Evolutionary conservation across 352 stramenopile genomes (phyloP), one percentile per base, ranked within the genome.

Genomic region (Phytopythium boreale): DNA sequence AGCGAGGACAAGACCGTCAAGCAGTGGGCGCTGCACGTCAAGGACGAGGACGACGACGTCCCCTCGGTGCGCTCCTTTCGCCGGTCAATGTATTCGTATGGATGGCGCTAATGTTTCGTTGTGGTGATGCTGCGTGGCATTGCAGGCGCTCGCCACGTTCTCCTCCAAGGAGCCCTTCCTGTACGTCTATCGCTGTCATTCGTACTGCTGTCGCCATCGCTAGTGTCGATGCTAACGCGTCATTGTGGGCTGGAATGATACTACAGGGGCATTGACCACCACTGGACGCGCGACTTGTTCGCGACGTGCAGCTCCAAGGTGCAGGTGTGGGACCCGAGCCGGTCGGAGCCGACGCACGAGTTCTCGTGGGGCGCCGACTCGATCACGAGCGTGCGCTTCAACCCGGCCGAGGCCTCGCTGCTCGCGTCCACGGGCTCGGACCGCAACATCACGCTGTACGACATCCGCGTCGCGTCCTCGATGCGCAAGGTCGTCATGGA

Each of bases 1-100:
- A 97, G 94, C 69, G 94, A 98, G 74, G 96, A 99, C 77, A 97
- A 97, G 62, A 95, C 90, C 2, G 90, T 99, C 59, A 98, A 98
- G 76, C 87, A 95, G 64, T 99, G 89, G 88, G 69, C 79, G 36
- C 68, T 93, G 62, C 70, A 87, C 39, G 69, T 93, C 22, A 85
- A 79, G 60, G 85, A 90, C 24, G 80, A 83, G 7, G 82, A 88
- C 20, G 82, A 91, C 37, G 83, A 93, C 56, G 75, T 87, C 26
- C 89, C 90, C 17, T 75, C 76, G 36, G 62, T 69, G 36, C 19
- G 49, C 39, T 29, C 47, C 24, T 31, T 46, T 59, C 26, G 62
- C 69, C 12, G 9, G 15, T 6, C 20, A 20, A 20, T 10, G 15
- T 12, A 15, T 36, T 6, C 50, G 3, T 36, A 8, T 36, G 31